These are phyloP conservation scores for Quercus parvula DNA, from an alignment of 306 rosid genomes.

Conservation along the genomic window DNA sequence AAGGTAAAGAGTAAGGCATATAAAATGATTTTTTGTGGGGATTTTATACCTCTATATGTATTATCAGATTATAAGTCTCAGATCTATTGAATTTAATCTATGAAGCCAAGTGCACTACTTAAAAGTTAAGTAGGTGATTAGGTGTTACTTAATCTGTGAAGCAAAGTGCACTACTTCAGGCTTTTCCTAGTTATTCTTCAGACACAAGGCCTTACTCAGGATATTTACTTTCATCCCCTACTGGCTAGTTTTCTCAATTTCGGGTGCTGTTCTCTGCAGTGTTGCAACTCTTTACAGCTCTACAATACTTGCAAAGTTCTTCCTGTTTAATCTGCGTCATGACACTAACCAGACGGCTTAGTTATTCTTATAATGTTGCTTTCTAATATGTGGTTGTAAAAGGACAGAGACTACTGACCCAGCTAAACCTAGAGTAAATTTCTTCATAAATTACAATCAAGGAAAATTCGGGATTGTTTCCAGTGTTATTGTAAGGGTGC, in stretches of 20 bases:
- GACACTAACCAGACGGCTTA: background rate
- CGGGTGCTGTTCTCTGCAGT: background rate
- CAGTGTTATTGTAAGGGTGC: background rate
- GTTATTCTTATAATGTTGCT: background rate
- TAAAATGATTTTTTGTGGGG: background rate
- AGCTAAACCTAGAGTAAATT: background rate
- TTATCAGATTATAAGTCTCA: background rate
- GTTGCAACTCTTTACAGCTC: background rate
- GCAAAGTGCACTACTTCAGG: background rate
- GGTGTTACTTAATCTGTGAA: background rate
- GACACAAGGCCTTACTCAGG: background rate
- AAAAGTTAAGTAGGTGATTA: background rate
- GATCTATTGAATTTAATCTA: background rate
- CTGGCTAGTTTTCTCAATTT: background rate
- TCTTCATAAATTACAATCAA: background rate
- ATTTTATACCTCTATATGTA: background rate
- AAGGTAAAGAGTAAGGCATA: no score
- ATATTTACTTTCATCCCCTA: background rate
- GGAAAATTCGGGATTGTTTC: background rate
- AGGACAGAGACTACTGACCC: background rate
- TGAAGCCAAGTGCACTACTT: background rate
- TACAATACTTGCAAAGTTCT: background rate
- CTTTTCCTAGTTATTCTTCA: background rate
- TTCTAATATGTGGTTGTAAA: background rate
- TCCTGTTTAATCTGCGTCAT: background rate